These are phyloP conservation scores for Pseudonectria foliicola DNA, from an alignment of 2,329 filamentous ascomycete genomes.

Conservation along the genomic window DNA sequence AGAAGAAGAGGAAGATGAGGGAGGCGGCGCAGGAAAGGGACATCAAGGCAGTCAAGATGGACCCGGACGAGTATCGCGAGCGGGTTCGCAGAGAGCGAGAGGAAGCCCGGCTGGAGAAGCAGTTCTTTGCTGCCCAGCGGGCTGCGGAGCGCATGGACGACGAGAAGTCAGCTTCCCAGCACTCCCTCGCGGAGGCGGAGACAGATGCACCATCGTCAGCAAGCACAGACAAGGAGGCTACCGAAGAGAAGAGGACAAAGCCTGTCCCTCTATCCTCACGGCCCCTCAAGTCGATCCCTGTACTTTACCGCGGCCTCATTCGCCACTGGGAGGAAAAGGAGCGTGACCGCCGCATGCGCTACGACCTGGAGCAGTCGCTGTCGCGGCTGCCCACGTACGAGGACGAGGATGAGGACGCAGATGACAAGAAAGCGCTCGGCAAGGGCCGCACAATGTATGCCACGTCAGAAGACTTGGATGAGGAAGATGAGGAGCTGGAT, in stretches of 20 bases:
- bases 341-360: slow-evolving; percentile 56
- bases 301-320: slow-evolving; percentile 74
- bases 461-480: slow-evolving; percentile 62
- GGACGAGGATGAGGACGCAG: slow-evolving; percentile 60
- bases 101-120: slow-evolving; percentile 58
- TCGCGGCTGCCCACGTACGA: slow-evolving; percentile 60
- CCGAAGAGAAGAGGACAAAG: slow-evolving; percentile 20
- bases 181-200: background rate
- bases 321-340: slow-evolving; percentile 63
- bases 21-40: slow-evolving; percentile 53
- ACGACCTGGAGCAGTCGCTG: slow-evolving; percentile 60
- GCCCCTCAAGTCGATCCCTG: slow-evolving; percentile 60
- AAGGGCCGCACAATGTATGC: slow-evolving; percentile 48
- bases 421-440: slow-evolving; percentile 64
- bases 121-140: slow-evolving; percentile 72
- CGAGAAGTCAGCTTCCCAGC: slow-evolving; percentile 29
- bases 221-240: slow-evolving; percentile 12
- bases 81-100: slow-evolving; percentile 65
- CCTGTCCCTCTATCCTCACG: slow-evolving; percentile 34
- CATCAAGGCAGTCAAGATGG: slow-evolving; percentile 53
- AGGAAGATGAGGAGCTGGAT: slow-evolving; percentile 73
- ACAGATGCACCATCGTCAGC: slow-evolving; percentile 11
- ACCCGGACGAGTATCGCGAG: slow-evolving; percentile 67
- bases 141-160: slow-evolving; percentile 71
- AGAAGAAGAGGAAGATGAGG: slow-evolving; percentile 69